A percentile compares a stretch with the other conserved stretches of the same genome.
phyloP scores from a whole-genome alignment of 2,329 filamentous ascomycete species.

The Volutella citrinella region DNA sequence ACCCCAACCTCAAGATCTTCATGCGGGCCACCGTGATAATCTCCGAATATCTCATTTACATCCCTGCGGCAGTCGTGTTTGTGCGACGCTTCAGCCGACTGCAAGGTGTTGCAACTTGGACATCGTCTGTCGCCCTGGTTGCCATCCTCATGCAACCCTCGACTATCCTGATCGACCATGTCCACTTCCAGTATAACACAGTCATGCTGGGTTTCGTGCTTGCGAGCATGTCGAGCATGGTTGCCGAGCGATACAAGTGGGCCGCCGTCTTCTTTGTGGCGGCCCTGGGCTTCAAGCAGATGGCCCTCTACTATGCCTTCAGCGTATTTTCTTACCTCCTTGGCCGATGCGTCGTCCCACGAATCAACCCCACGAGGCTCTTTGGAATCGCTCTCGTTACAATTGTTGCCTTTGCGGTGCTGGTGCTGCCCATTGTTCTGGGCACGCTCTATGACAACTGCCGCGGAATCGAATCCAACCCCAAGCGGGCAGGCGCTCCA shows the following conservation, averaged over 20 bases:
- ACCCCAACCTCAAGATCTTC: slow-evolving; percentile 80
- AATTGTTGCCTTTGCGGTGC: slow-evolving; percentile 65
- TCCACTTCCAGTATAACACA: slow-evolving; percentile 97
- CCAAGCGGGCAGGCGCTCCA: slow-evolving; percentile 56
- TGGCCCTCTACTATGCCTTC: slow-evolving; percentile 97
- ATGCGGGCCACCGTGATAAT: slow-evolving; percentile 91
- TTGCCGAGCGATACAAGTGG: slow-evolving; percentile 83
- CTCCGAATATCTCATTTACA: slow-evolving; percentile 86
- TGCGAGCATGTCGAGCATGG: slow-evolving; percentile 82
- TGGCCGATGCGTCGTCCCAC: slow-evolving; percentile 78
- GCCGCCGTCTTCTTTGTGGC: slow-evolving; percentile 90
- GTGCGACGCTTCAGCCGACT: slow-evolving; percentile 76
- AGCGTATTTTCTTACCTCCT: slow-evolving; percentile 89
- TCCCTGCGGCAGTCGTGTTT: slow-evolving; percentile 83
- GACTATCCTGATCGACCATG: slow-evolving; percentile 89
- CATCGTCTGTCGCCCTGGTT: slow-evolving; percentile 77
- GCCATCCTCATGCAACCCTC: slow-evolving; percentile 91
- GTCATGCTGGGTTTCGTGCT: slow-evolving; percentile 94
- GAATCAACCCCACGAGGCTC: slow-evolving; percentile 64
- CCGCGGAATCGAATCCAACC: slow-evolving; percentile 56
- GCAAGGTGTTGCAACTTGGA: slow-evolving; percentile 76
- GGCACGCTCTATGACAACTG: slow-evolving; percentile 69
- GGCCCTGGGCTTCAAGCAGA: slow-evolving; percentile 97
- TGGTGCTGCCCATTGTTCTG: slow-evolving; percentile 72
- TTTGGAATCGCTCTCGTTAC: slow-evolving; percentile 75